phyloP scores from a whole-genome alignment of 2,329 filamentous ascomycete species.

The Colletotrichum phormii region DNA sequence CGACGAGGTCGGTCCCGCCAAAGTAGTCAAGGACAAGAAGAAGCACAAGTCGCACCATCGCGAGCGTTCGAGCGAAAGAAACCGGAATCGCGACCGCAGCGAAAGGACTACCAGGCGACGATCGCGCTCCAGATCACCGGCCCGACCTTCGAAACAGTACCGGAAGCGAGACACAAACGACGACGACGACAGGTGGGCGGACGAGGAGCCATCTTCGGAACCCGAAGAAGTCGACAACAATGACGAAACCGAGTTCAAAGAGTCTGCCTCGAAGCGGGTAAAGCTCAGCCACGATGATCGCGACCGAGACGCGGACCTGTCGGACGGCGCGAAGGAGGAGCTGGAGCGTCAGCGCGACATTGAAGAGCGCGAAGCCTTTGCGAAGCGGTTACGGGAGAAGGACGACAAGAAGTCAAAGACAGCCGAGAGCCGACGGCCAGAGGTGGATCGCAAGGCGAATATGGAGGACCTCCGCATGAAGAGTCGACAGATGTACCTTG shows the following conservation, averaged over 20 bases:
- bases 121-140: slow-evolving; percentile 48
- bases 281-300: slow-evolving; percentile 70
- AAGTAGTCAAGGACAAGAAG: slow-evolving; percentile 62
- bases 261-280: slow-evolving; percentile 77
- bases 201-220: slow-evolving; percentile 71
- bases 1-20: slow-evolving; percentile 67
- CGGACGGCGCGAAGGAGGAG: slow-evolving; percentile 70
- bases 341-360: slow-evolving; percentile 73
- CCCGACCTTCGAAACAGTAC: slow-evolving; percentile 54
- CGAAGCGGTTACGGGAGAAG: slow-evolving; percentile 78
- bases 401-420: slow-evolving; percentile 77
- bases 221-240: slow-evolving; percentile 51
- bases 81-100: slow-evolving; percentile 49
- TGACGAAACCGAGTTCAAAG: slow-evolving; percentile 70
- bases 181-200: slow-evolving; percentile 85
- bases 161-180: slow-evolving; percentile 53
- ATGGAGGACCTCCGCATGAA: slow-evolving; percentile 84
- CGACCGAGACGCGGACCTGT: slow-evolving; percentile 57
- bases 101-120: slow-evolving; percentile 43
- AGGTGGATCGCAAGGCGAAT: slow-evolving; percentile 74
- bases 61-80: slow-evolving; percentile 49
- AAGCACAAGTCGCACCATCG: slow-evolving; percentile 54
- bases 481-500: slow-evolving; percentile 91
- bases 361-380: slow-evolving; percentile 82
- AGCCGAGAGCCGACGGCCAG: slow-evolving; percentile 66